Evolutionary conservation across 345 rosid species (phyloP).

Genomic region (Syzygium aromaticum): DNA sequence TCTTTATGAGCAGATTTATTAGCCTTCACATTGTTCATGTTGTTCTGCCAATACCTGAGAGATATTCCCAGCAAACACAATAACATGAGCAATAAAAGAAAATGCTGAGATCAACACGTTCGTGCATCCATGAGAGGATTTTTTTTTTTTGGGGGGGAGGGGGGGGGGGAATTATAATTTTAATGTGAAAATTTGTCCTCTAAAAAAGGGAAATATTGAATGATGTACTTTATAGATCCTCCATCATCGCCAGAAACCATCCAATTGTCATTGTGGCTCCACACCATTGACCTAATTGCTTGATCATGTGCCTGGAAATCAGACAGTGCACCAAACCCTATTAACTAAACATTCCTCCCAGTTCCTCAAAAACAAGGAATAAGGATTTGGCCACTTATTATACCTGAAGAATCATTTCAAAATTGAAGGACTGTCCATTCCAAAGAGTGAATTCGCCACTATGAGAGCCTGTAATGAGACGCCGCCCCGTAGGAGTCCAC

Average conservation of each 20-base stretch:
- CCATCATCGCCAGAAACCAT: constrained; percentile 99
- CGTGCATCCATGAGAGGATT: not conserved
- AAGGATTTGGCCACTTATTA: not conserved
- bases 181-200: not conserved
- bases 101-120: not conserved
- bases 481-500: constrained; percentile 99
- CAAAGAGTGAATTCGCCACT: constrained; percentile 98
- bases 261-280: constrained; percentile 98
- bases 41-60: constrained; percentile 94
- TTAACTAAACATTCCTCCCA: not conserved
- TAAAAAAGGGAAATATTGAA: not conserved
- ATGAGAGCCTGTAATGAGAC: constrained; percentile 93
- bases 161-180: not conserved
- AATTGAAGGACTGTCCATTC: constrained; percentile 98
- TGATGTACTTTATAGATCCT: constrained; percentile 72
- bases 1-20: constrained; percentile 96
- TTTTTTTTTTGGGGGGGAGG: not conserved
- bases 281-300: constrained; percentile 93
- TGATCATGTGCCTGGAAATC: constrained; percentile 87
- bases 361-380: not conserved
- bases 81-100: not conserved
- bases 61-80: not conserved
- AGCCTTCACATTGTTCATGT: constrained; percentile 95
- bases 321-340: not conserved
- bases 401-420: constrained; percentile 99